Conservation (phyloP, 441 rosid species). For the Populus trichocarpa region DNA sequence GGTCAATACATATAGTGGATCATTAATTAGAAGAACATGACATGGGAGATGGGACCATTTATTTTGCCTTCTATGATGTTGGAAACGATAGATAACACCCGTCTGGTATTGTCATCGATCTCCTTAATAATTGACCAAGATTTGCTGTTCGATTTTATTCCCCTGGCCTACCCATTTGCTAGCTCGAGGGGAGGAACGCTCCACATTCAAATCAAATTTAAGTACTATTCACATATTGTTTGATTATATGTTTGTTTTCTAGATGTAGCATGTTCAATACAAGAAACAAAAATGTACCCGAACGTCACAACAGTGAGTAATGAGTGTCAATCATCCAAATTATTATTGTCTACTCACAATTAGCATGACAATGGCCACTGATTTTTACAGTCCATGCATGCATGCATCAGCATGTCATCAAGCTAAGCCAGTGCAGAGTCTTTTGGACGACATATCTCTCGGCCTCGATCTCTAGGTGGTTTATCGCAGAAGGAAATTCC, state of each 20-base stretch:
- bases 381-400: background rate
- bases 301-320: background rate
- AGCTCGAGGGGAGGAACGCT: slow-evolving; percentile 9
- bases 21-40: background rate
- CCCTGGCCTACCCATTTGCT: slow-evolving; percentile 14
- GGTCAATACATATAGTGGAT: too few species aligned
- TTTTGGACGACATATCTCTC: too few species aligned
- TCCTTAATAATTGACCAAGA: slow-evolving; percentile 22
- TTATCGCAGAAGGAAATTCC: background rate
- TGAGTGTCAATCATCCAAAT: background rate
- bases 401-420: too few species aligned
- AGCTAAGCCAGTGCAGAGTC: too few species aligned
- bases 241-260: slow-evolving; percentile 2
- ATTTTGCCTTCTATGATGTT: too few species aligned
- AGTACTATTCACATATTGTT: background rate
- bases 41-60: background rate
- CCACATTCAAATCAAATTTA: slow-evolving; percentile 6
- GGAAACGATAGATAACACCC: background rate
- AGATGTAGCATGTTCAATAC: background rate
- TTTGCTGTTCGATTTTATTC: slow-evolving; percentile 28
- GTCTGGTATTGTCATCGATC: background rate
- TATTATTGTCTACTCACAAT: background rate
- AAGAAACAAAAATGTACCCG: background rate
- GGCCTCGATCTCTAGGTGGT: background rate
- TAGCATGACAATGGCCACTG: background rate